These are phyloP conservation scores for Singerocomus inundabilis DNA, from an alignment of 1,284 basidiomycete species.

Conservation along the genomic window DNA sequence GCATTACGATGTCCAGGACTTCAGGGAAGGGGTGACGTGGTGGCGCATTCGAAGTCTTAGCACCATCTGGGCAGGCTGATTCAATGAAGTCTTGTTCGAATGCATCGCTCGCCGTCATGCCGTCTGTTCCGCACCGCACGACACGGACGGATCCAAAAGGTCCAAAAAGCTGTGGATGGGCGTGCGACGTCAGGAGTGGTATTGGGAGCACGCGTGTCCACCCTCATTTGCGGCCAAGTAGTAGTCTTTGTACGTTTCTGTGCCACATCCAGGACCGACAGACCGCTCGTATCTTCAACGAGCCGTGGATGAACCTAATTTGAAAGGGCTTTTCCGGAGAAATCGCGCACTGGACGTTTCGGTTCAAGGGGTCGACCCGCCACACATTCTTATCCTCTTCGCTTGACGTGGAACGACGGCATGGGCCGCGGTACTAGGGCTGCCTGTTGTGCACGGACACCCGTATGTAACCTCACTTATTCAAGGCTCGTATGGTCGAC, in stretches of 20 bases:
- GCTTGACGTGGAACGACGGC: constrained; percentile 19
- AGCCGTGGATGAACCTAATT: constrained; percentile 16
- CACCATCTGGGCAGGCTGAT: constrained; percentile 17
- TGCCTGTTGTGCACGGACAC: no score
- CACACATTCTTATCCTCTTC: constrained; percentile 20
- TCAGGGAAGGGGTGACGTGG: constrained; percentile 24
- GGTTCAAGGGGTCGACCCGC: no score
- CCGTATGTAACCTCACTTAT: constrained; percentile 16
- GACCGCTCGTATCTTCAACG: constrained; percentile 4
- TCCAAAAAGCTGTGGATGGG: constrained; percentile 14
- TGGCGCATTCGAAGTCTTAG: neutral
- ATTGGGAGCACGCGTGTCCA: constrained; percentile 15
- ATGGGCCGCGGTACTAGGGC: constrained; percentile 14
- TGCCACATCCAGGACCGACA: constrained; percentile 16
- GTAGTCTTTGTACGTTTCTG: constrained; percentile 25
- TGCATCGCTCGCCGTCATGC: constrained; percentile 13
- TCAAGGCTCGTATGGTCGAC: constrained; percentile 13
- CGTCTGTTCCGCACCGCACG: constrained; percentile 3
- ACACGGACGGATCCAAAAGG: constrained; percentile 18
- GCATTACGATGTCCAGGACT: neutral
- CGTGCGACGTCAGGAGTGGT: neutral
- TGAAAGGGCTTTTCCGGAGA: constrained; percentile 9
- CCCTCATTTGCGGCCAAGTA: constrained; percentile 20
- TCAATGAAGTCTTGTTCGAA: constrained; percentile 6
- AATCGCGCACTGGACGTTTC: constrained; percentile 12